These are phyloP conservation scores for Pilaira anomala DNA, from an alignment of 192 early-diverging fungal genomes.

Conservation along the genomic window DNA sequence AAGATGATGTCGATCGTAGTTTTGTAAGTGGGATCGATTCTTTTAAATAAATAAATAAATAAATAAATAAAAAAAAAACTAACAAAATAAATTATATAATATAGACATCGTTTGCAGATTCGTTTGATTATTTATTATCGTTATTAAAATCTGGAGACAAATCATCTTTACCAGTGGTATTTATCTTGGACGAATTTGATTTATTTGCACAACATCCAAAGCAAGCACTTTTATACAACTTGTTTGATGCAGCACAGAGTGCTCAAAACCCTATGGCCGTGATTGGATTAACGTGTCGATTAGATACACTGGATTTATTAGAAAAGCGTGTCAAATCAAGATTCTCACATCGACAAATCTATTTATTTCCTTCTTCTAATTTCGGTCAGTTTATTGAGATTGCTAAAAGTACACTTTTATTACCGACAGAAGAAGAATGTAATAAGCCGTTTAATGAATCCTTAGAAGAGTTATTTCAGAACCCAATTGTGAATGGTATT, in stretches of 20 bases:
- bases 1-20: conserved; percentile 35
- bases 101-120: conserved; percentile 70
- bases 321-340: conserved; percentile 95
- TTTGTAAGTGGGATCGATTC: conserved; percentile 8
- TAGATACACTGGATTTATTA: conserved; percentile 79
- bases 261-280: conserved; percentile 82
- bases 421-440: conserved; percentile 29
- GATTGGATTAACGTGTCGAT: conserved; percentile 76
- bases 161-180: conserved; percentile 65
- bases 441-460: conserved; percentile 47
- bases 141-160: conserved; percentile 58
- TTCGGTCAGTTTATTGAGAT: conserved; percentile 60
- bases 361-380: conserved; percentile 55
- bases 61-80: conserved; percentile 1
- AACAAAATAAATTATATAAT: background rate
- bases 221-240: conserved; percentile 88
- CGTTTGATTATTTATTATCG: conserved; percentile 59
- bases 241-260: conserved; percentile 89
- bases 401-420: conserved; percentile 46
- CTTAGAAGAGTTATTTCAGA: conserved; percentile 44
- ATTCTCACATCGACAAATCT: conserved; percentile 85
- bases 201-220: conserved; percentile 89
- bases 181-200: conserved; percentile 94
- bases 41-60: too few species aligned
- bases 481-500: conserved; percentile 37